Evolutionary conservation across 495 filamentous ascomycete species (phyloP), one percentile per base, ranked within the genome.

Genomic region (Parathielavia appendiculata): DNA sequence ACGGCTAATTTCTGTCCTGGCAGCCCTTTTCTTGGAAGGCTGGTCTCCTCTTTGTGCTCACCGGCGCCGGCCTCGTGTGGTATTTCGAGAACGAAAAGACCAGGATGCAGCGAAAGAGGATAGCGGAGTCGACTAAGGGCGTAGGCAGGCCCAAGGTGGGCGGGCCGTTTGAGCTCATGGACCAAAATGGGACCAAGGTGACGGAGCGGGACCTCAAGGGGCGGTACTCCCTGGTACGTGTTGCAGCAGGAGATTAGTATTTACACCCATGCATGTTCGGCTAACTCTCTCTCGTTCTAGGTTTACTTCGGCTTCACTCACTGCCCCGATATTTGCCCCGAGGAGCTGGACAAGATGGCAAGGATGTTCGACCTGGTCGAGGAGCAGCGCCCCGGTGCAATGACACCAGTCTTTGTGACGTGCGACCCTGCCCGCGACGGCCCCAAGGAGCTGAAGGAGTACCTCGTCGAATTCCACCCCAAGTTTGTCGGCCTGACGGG

Each of bases 321-420:
- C 73, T 98, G 93, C 71, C 93, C 93, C 13, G 93, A 98, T 73
- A 98, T 98, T 72, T 98, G 93, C 78, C 93, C 93, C 32, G 93
- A 98, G 63, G 93, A 98, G 77, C 86, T 98, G 53, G 93, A 98
- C 72, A 98, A 98, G 76, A 96, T 98, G 91, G 90, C 92, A 48
- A 77, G 77, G 61, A 95, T 96, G 79, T 89, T 95, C 68, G 90
- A 97, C 69, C 77, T 88, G 43, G 90, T 93, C 48, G 79, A 83
- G 63, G 80, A 70, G 45, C 59, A 73, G 52, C 51, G 53, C 14
- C 73, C 74, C 7, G 72, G 68, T 5, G 61, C 61, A 9, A 58
- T 81, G 47, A 62, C 71, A 38, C 91, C 95, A 4, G 78, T 98
- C 23, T 96, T 98, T 72, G 88, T 98, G 58, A 92, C 92, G 47